Evolutionary conservation across 2,329 filamentous ascomycete genomes (phyloP), one percentile per base, ranked within the genome.

Genomic region (Pochonia chlamydosporia): DNA sequence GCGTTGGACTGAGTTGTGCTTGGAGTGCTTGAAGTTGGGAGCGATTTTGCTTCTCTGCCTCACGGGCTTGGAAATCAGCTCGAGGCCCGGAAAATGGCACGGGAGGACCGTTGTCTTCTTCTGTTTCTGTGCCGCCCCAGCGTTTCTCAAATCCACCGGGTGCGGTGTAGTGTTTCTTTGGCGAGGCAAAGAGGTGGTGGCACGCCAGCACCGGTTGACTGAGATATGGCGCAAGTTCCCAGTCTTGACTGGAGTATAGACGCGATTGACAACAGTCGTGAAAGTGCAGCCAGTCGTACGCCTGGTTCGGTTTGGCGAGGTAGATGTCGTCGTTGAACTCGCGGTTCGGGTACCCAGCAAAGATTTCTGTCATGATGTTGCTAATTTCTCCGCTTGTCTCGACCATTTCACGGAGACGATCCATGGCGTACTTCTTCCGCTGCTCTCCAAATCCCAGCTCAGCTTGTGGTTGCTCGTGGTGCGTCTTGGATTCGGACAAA

Each of bases 231-330:
- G 79, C 81, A 14, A 99, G 72, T 65, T 99, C 93, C 87, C 93
- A 99, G 47, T 95, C 91, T 63, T 96, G 92, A 49, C 80, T 84
- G n/a, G 81, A 72, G 61, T 84, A 95, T 1, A 97, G 77, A 33
- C 84, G 82, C 1, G 84, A 83, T 21, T 89, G 89, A 52, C 95
- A 83, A 1, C 75, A 73, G 59, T 97, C 93, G 65, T 96, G 88
- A 66, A 99, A 97, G 64, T 95, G 76, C 47, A 99, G 79, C 93
- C 93, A 99, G 60, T 96, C 92, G 64, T 96, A 95, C 1, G 89
- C 89, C 63, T 79, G 72, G 54, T 85, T 83, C 0, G 95, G 95
- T 62, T 99, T 99, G 28, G 84, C 87, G 26, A 99, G 81, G 56
- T 89, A 85, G 1, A 84, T 86, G 65, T 99, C 93, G 63, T 99